Base-by-base conservation (phyloP, 2,329 filamentous ascomycete genomes). In the Clarireedia paspali region DNA sequence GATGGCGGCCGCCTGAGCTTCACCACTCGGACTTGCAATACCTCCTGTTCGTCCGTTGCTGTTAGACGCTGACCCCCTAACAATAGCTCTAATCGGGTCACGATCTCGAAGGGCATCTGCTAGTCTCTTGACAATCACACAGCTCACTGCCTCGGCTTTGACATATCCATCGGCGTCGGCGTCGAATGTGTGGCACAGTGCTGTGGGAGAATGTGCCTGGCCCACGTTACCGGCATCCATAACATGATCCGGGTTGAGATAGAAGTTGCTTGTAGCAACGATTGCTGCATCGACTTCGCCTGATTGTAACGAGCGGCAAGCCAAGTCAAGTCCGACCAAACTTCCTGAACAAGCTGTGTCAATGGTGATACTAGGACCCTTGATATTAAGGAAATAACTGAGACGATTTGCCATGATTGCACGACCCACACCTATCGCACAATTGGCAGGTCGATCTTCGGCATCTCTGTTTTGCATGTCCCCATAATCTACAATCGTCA, bases 301-400 rank as follows among this genome's bases (percentile, higher is more conserved):
- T 17, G 53, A 15, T 2, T 55, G 38, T 17, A 55, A 20, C 17
- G 49, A 55, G 9, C 47, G 53, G 9, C 46, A 34, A 6, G 53
- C 53, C 15, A 78, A 67, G 61, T 83, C 77, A 2, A 83, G 69
- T 0, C 75, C 74, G 3, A 80, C 74, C n/a, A 83, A 69, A 46
- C 76, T 78, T 5, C 75, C 77, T 30, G 78, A 81, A 65, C 81
- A 84, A 39, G 78, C 81, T 0, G 81, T 83, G 49, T 83, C 78
- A 15, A 83, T 67, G 0, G 77, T 81, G 66, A 82, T 73, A 61
- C 78, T 80, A 40, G 79, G 78, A 0, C 80, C 80, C n/a, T 74
- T 72, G 15, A 82, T 68, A 62, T 82, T 75, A 63, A 80, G 78
- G 54, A 73, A 74, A 63, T 82, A 76, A 0, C 77, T 80, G 17